Evolutionary conservation across 768 basidiomycete genomes (phyloP).

Genomic region (Pulveroboletus sp.): DNA sequence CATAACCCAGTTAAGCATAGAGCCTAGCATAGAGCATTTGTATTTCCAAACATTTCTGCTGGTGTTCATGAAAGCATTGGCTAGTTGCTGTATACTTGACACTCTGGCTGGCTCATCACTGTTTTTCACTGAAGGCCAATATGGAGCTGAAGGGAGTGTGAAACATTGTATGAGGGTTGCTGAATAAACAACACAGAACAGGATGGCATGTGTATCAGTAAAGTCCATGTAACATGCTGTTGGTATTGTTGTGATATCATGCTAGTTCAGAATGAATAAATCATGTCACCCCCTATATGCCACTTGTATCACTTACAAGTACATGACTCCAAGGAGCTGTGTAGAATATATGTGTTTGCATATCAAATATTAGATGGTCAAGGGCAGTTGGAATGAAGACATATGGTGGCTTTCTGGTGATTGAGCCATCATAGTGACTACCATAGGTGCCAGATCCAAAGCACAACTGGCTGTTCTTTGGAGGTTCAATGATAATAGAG

Average conservation of each 20-base stretch:
- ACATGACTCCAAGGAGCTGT: neutral
- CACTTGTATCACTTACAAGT: conserved; percentile 11
- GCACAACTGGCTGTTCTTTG: neutral
- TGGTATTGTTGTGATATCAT: too few relatives aligned
- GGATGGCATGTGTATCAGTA: neutral
- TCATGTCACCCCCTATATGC: neutral
- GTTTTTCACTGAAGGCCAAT: too few relatives aligned
- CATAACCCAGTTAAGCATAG: too few relatives aligned
- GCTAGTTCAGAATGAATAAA: too few relatives aligned
- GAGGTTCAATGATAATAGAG: neutral
- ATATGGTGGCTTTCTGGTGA: neutral
- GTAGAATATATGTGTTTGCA: neutral
- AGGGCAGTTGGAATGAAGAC: neutral
- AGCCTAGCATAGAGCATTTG: too few relatives aligned
- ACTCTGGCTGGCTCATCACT: too few relatives aligned
- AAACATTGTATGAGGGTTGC: too few relatives aligned
- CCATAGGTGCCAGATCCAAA: accelerated
- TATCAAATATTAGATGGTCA: neutral
- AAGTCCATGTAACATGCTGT: neutral
- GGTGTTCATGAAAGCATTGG: too few relatives aligned
- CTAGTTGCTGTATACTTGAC: too few relatives aligned
- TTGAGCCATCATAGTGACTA: accelerated
- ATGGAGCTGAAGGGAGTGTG: too few relatives aligned
- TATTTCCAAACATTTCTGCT: too few relatives aligned
- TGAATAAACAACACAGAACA: neutral